These are phyloP conservation scores for Daldinia grandis DNA, from an alignment of 495 filamentous ascomycete species.

Conservation along the genomic window DNA sequence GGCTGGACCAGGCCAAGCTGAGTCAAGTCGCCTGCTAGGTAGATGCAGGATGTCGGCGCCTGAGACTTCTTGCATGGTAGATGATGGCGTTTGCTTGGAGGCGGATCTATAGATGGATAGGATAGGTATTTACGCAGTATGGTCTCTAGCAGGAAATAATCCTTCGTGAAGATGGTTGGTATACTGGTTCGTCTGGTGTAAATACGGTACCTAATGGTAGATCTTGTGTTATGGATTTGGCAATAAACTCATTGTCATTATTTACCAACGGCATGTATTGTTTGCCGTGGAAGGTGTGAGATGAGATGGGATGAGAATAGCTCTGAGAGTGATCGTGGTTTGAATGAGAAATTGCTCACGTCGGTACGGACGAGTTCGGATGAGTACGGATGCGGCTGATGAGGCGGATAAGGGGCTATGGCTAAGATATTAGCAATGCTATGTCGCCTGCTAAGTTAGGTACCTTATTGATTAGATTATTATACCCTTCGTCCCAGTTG, in stretches of 20 bases:
- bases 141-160: neutral
- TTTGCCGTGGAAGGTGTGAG: neutral
- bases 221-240: conserved; percentile 14
- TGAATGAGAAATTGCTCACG: neutral
- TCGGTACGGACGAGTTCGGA: neutral
- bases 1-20: conserved; percentile 3
- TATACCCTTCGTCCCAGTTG: too few species aligned
- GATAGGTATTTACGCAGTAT: neutral
- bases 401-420: too few species aligned
- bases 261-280: neutral
- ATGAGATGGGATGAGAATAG: neutral
- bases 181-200: neutral
- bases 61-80: conserved; percentile 15
- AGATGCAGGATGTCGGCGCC: neutral
- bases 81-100: conserved; percentile 13
- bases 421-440: too few species aligned
- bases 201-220: conserved; percentile 7
- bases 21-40: neutral
- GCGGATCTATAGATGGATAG: neutral
- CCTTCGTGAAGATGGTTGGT: neutral
- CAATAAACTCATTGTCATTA: conserved; percentile 3
- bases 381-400: neutral
- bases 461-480: too few species aligned
- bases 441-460: too few species aligned
- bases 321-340: neutral